A percentile compares a stretch with the other conserved stretches of the same genome.
Evolutionary conservation across 768 basidiomycete species (phyloP).

Genomic region (Psilocybe sp.): DNA sequence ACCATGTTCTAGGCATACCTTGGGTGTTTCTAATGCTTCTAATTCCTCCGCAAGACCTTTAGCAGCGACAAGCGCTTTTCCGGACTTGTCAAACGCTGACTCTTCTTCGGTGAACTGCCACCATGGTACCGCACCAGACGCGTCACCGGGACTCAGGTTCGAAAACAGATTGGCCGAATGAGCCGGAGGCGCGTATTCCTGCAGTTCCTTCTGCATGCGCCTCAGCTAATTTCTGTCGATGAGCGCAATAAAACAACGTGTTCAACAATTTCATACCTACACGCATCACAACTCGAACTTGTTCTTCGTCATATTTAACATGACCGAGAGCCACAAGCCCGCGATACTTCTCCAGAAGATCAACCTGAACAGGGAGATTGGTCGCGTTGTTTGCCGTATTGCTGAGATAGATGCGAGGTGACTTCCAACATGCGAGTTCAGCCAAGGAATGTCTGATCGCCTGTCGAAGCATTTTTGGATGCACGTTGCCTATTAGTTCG

Average conservation of each 20-base stretch:
- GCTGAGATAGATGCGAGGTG: too few relatives aligned
- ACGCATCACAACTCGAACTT: constrained; percentile 46
- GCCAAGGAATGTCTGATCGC: too few relatives aligned
- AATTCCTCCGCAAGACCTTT: constrained; percentile 51
- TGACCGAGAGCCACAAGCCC: constrained; percentile 42
- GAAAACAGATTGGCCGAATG: constrained; percentile 17
- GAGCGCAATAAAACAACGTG: too few relatives aligned
- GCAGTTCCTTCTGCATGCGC: constrained; percentile 41
- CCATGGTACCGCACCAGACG: constrained; percentile 25
- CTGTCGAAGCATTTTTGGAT: too few relatives aligned
- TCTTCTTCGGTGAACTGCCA: constrained; percentile 22
- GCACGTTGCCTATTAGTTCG: too few relatives aligned
- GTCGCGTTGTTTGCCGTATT: constrained; percentile 1
- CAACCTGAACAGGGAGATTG: constrained; percentile 20
- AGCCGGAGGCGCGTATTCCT: constrained; percentile 49
- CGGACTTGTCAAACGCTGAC: constrained; percentile 14
- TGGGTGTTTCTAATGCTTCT: constrained; percentile 46
- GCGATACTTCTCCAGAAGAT: constrained; percentile 47
- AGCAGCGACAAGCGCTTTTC: constrained; percentile 18
- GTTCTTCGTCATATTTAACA: constrained; percentile 49
- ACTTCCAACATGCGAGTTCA: too few relatives aligned
- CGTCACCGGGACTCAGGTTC: constrained; percentile 21
- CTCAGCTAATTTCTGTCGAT: constrained; percentile 33
- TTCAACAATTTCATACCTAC: constrained; percentile 23
- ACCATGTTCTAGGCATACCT: constrained; percentile 30